Percentiles rank a stretch among this genome's conserved stretches.
Conservation (phyloP, 805 yeast species). For the Priceomyces melissophilus region DNA sequence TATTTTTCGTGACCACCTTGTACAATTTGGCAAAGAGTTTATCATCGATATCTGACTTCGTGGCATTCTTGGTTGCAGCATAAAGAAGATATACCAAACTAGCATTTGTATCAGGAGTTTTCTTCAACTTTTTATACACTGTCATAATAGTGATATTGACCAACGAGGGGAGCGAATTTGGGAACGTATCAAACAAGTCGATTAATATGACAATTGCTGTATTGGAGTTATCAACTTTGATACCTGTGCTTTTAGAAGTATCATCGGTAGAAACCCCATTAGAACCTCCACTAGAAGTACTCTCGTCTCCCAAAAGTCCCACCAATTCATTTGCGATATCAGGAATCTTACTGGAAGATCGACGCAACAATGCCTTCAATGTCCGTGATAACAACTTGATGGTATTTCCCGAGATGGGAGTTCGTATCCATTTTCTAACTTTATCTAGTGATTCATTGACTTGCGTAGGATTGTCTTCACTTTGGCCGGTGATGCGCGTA, state of each 20-base stretch:
- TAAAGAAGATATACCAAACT: slow-evolving; percentile 29
- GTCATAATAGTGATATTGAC: slow-evolving; percentile 31
- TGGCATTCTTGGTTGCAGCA: slow-evolving; percentile 30
- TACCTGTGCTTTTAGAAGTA: no score
- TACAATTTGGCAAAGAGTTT: slow-evolving; percentile 34
- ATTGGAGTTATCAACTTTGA: slow-evolving; percentile 1
- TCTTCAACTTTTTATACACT: slow-evolving; percentile 38
- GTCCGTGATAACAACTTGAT: slow-evolving; percentile 19
- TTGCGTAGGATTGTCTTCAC: neutral
- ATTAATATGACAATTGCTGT: slow-evolving; percentile 30
- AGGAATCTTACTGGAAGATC: slow-evolving; percentile 32
- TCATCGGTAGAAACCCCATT: neutral
- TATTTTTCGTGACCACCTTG: slow-evolving; percentile 28
- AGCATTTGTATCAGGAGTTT: slow-evolving; percentile 22
- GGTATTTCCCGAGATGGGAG: neutral
- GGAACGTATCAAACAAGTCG: slow-evolving; percentile 36
- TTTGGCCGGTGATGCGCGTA: neutral
- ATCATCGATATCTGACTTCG: slow-evolving; percentile 38
- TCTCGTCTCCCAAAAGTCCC: slow-evolving; percentile 18
- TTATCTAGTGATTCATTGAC: neutral
- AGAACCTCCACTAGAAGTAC: slow-evolving; percentile 15
- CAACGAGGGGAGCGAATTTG: slow-evolving; percentile 34
- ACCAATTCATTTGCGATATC: slow-evolving; percentile 36
- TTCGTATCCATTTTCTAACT: slow-evolving; percentile 2
- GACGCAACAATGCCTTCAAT: slow-evolving; percentile 22